Evolutionary conservation across 179 eudicot genomes (phyloP), one percentile per base, ranked within the genome.

Genomic region (Corrigiola litoralis): DNA sequence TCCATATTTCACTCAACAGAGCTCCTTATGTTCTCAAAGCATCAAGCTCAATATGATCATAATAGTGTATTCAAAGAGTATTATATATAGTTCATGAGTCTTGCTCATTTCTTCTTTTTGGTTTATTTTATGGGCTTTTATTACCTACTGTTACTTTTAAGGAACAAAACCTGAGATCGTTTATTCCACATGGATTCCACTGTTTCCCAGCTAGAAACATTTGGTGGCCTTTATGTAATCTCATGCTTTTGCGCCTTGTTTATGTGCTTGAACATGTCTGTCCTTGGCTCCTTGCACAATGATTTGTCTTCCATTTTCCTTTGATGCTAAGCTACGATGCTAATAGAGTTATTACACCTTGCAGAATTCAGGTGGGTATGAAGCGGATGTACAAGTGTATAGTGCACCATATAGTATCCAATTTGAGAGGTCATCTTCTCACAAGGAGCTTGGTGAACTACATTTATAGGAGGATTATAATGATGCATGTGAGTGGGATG

Each of bases 141-240:
- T 62, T 65, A 62, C 57, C 33, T 51, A 50, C 29, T 51, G 51
- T 58, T 18, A 59, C 44, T 12, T 53, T 65, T 3, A 31, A n/a
- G 54, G 36, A 48, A 17, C 60, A 51, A 61, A 69, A n/a, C 20
- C 40, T 23, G 23, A 51, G 42, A 42, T 16, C 20, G 27, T 20
- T 63, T 63, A 69, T 75, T 65, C 65, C 79, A 75, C 79, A 20
- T 65, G 60, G 76, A 53, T 59, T 65, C 79, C 79, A 75, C 24
- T 75, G 79, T 75, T 70, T 75, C 79, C 75, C 28, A 45, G 33
- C 10, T 33, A 59, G 75, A 2, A 65, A 54, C 79, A 75, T 21
- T 16, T 2, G 37, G 24, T 45, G 51, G 18, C n/a, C 75, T 75
- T 75, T 75, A 70, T 70, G 79, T 66, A 75, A 65, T 28, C 27